Conservation (phyloP, 257 asterid genomes). For the Solanum megistacrolobum region DNA sequence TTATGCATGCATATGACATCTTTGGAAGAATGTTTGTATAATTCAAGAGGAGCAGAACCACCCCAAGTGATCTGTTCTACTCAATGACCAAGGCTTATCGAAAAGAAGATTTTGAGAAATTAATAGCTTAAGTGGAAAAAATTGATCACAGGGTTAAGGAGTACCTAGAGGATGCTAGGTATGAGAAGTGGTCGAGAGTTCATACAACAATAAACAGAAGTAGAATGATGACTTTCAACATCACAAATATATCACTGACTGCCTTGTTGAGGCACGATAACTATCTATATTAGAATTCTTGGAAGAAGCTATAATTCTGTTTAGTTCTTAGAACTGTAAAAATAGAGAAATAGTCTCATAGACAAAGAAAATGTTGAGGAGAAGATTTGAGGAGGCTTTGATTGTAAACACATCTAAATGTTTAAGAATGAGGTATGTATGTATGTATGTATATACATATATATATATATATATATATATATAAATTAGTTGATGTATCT, state of each 20-base stretch:
- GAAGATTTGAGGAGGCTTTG: too few species aligned
- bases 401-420: too few species aligned
- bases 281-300: background rate
- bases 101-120: background rate
- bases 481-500: too few species aligned
- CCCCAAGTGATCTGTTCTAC: background rate
- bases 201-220: background rate
- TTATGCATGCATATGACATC: background rate
- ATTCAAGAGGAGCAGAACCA: background rate
- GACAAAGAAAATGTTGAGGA: too few species aligned
- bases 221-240: background rate
- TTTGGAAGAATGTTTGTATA: too few species aligned
- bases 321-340: too few species aligned
- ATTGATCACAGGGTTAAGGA: background rate
- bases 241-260: background rate
- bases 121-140: background rate
- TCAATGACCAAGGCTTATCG: background rate
- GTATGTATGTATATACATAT: too few species aligned
- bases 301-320: background rate
- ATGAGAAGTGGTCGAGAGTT: background rate
- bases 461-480: too few species aligned
- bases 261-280: background rate
- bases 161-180: background rate
- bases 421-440: too few species aligned
- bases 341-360: too few species aligned